These are phyloP conservation scores for Alternaria novae-zelandiae DNA, from an alignment of 2,329 filamentous ascomycete genomes.

Conservation along the genomic window DNA sequence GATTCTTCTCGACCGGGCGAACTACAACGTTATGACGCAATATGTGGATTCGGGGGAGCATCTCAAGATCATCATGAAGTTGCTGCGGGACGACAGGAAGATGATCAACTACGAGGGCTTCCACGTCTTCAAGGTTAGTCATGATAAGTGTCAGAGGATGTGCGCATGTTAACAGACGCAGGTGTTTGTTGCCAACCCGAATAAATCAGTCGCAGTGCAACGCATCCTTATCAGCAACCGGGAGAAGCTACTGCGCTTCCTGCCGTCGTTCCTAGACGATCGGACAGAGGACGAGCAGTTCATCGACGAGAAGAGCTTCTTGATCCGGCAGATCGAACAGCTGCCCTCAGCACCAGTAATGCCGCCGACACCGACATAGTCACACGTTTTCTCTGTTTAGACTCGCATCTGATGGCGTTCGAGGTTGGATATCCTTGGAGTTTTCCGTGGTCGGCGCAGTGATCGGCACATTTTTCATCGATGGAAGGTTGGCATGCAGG, in stretches of 20 bases:
- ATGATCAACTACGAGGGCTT: slow-evolving; percentile 99
- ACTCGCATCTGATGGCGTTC: slow-evolving; percentile 17
- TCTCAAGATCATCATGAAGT: slow-evolving; percentile 97
- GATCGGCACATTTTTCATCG: not conserved
- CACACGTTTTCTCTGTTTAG: not conserved
- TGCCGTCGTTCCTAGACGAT: slow-evolving; percentile 91
- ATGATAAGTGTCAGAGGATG: not conserved
- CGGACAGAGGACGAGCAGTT: slow-evolving; percentile 98
- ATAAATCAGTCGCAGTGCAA: slow-evolving; percentile 95
- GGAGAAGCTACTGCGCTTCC: slow-evolving; percentile 85
- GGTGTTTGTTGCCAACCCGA: slow-evolving; percentile 97
- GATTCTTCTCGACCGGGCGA: slow-evolving; percentile 90
- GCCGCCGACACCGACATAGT: slow-evolving; percentile 27
- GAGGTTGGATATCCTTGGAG: slow-evolving; percentile 7
- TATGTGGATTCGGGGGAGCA: slow-evolving; percentile 96
- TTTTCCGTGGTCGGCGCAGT: slow-evolving; percentile 4
- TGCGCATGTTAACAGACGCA: slow-evolving; percentile 37
- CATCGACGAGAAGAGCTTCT: slow-evolving; percentile 94
- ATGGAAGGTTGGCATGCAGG: not conserved
- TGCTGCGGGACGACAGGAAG: slow-evolving; percentile 91
- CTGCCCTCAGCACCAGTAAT: slow-evolving; percentile 43
- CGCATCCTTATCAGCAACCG: slow-evolving; percentile 96
- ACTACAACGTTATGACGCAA: slow-evolving; percentile 97
- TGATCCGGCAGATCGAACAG: slow-evolving; percentile 87
- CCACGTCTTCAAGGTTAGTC: slow-evolving; percentile 86